Percentiles rank a stretch among this genome's conserved stretches.
These are phyloP conservation scores for Micractinium sp. DNA, from an alignment of 139 green algal species.

Conservation along the genomic window DNA sequence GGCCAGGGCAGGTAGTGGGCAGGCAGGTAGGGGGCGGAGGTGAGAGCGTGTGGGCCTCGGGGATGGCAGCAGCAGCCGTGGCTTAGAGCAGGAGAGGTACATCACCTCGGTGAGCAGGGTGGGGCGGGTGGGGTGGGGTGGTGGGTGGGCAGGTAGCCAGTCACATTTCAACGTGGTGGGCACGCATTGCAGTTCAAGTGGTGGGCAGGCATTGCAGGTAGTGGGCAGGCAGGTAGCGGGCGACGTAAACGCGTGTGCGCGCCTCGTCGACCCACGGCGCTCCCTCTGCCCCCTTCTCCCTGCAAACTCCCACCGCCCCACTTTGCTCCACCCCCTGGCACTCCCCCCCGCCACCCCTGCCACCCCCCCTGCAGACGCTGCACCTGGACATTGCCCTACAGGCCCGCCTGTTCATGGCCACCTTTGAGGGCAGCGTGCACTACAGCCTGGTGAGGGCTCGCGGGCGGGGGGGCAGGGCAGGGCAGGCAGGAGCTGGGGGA, in stretches of 20 bases:
- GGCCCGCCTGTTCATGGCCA: slow-evolving; percentile 21
- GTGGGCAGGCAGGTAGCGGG: too few species aligned
- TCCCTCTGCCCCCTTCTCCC: neutral
- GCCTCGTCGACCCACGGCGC: too few species aligned
- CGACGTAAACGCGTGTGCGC: too few species aligned
- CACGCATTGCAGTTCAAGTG: too few species aligned
- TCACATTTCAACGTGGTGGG: too few species aligned
- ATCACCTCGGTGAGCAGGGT: neutral
- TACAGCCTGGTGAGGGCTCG: slow-evolving; percentile 20
- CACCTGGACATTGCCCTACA: slow-evolving; percentile 9
- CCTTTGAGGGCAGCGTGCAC: slow-evolving; percentile 37
- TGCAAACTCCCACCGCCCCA: neutral
- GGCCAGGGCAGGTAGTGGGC: neutral
- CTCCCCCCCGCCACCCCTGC: neutral
- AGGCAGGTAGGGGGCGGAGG: neutral
- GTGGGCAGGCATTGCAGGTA: too few species aligned
- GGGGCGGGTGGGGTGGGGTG: too few species aligned
- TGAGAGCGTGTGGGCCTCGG: neutral
- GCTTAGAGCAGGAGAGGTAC: neutral
- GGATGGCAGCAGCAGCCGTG: too few species aligned
- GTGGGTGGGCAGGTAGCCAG: too few species aligned
- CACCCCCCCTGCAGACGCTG: slow-evolving; percentile 1
- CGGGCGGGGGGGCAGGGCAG: neutral
- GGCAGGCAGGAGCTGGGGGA: neutral
- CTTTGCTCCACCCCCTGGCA: too few species aligned